These are phyloP conservation scores for Yamadazyma dendronema DNA, from an alignment of 1,139 yeast species.

Conservation along the genomic window DNA sequence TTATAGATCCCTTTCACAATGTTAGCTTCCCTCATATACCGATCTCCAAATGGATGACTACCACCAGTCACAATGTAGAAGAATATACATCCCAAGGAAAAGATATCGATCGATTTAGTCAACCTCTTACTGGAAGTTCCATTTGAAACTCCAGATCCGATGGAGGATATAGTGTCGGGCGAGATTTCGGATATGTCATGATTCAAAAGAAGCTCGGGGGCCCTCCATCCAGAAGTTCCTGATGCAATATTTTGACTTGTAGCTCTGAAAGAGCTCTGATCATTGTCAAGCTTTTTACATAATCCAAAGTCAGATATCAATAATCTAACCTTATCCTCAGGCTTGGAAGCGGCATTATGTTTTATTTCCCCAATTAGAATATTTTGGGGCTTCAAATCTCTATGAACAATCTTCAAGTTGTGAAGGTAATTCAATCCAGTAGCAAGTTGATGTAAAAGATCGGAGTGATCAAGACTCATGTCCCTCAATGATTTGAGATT, in stretches of 20 bases:
- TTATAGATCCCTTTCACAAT: constrained; percentile 72
- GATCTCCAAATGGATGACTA: constrained; percentile 91
- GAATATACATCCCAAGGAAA: constrained; percentile 92
- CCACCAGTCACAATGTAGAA: constrained; percentile 84
- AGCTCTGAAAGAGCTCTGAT: constrained; percentile 90
- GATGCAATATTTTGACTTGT: constrained; percentile 87
- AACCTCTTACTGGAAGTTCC: constrained; percentile 49
- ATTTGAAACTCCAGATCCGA: constrained; percentile 28
- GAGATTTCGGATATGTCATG: constrained; percentile 42
- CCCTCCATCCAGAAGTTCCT: constrained; percentile 98
- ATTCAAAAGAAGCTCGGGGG: constrained; percentile 76
- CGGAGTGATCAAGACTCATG: constrained; percentile 22
- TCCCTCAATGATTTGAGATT: constrained; percentile 20
- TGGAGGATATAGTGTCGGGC: constrained; percentile 39
- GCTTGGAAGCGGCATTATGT: constrained; percentile 1
- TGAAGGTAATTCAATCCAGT: constrained; percentile 87
- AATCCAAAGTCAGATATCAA: constrained; percentile 94
- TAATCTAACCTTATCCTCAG: constrained; percentile 44
- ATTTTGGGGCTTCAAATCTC: constrained; percentile 96
- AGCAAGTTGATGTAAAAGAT: constrained; percentile 73
- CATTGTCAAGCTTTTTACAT: constrained; percentile 86
- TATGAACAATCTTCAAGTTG: constrained; percentile 86
- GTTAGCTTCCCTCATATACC: constrained; percentile 83
- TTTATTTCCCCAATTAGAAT: constrained; percentile 76
- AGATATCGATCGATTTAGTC: constrained; percentile 90